These are phyloP conservation scores for Salix suchowensis DNA, from an alignment of 345 rosid genomes.

Conservation along the genomic window DNA sequence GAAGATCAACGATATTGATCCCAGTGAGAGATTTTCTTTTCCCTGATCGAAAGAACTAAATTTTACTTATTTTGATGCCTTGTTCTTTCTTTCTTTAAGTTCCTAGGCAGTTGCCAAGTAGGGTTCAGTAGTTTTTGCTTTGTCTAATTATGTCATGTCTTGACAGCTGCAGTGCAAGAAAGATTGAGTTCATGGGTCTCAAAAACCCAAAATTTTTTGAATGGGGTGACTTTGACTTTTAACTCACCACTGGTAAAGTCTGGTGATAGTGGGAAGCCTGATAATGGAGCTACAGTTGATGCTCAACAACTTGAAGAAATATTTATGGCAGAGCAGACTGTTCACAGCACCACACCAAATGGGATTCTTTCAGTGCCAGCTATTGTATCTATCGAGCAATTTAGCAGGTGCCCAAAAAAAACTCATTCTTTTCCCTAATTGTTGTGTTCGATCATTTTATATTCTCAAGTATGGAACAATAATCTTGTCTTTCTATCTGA, in stretches of 20 bases:
- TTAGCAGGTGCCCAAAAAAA: conserved; percentile 65
- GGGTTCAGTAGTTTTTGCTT: background rate
- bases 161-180: conserved; percentile 69
- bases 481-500: background rate
- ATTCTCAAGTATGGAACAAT: background rate
- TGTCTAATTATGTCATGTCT: background rate
- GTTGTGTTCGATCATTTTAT: background rate
- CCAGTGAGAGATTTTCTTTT: background rate
- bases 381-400: conserved; percentile 80
- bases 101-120: background rate
- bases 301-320: conserved; percentile 59
- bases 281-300: conserved; percentile 36
- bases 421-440: background rate
- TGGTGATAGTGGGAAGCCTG: conserved; percentile 43
- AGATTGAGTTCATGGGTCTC: conserved; percentile 69
- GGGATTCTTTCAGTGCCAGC: conserved; percentile 74
- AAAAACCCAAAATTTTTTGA: conserved; percentile 63
- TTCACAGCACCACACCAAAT: conserved; percentile 47
- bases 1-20: background rate
- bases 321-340: conserved; percentile 66
- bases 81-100: background rate
- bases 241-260: conserved; percentile 53
- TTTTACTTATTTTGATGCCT: background rate
- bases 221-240: conserved; percentile 24
- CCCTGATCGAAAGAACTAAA: background rate